Conservation (phyloP, 2,329 filamentous ascomycete genomes). For the Calonectria pseudoturangicola region DNA sequence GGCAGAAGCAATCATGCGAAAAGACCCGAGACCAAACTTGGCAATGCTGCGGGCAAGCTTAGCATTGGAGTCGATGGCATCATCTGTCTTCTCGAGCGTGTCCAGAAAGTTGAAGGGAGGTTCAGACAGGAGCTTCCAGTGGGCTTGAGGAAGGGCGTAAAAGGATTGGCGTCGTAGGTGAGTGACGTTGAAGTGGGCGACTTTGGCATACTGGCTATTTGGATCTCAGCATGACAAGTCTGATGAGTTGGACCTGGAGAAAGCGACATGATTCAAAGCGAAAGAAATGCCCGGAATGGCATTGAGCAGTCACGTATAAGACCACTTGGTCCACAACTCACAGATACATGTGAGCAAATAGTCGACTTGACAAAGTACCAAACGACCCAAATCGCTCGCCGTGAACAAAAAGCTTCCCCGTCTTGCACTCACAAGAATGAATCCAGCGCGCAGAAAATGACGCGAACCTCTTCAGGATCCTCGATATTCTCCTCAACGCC, state of each 20-base stretch:
- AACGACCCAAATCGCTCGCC: conserved; percentile 37
- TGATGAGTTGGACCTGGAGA: conserved; percentile 2
- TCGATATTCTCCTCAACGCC: conserved; percentile 79
- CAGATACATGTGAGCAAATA: neutral
- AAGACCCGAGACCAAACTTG: conserved; percentile 79
- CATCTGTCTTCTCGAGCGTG: conserved; percentile 85
- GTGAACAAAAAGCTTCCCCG: conserved; percentile 17
- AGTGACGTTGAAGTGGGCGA: conserved; percentile 92
- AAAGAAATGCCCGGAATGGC: conserved; percentile 34
- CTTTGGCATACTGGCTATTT: conserved; percentile 86
- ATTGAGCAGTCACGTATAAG: neutral
- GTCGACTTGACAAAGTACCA: conserved; percentile 18
- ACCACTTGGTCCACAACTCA: conserved; percentile 25
- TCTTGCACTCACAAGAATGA: conserved; percentile 76
- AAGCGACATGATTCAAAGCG: neutral
- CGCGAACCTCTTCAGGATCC: conserved; percentile 87
- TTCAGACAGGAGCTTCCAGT: conserved; percentile 88
- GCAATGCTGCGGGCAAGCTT: conserved; percentile 88
- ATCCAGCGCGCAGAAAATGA: conserved; percentile 88
- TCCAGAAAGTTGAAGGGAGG: conserved; percentile 90
- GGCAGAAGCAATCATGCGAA: conserved; percentile 69
- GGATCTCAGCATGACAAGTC: conserved; percentile 44
- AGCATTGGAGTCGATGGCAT: conserved; percentile 92
- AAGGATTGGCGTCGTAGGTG: conserved; percentile 94
- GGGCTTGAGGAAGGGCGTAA: conserved; percentile 88